phyloP scores from a whole-genome alignment of 2,329 filamentous ascomycete genomes.

The Aureobasidium uvarum region DNA sequence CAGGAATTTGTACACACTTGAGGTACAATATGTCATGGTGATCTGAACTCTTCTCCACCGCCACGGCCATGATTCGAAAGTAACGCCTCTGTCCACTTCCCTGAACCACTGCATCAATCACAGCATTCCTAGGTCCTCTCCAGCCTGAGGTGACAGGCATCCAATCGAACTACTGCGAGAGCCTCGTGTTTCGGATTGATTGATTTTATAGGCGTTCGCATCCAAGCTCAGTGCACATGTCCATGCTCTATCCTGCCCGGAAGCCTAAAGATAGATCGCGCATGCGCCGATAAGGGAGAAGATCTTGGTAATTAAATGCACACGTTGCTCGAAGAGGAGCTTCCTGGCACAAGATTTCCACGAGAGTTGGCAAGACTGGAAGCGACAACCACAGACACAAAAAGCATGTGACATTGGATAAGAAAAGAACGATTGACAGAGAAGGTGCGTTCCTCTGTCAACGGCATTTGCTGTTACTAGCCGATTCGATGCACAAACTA shows the following conservation, averaged over 20 bases:
- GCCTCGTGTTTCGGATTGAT: not conserved
- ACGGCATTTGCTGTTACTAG: not conserved
- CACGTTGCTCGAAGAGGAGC: too few species aligned
- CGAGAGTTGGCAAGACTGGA: too few species aligned
- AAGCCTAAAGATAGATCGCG: not conserved
- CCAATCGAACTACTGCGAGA: not conserved
- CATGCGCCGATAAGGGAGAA: not conserved
- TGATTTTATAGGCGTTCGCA: not conserved
- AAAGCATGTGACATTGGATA: not conserved
- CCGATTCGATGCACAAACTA: not conserved
- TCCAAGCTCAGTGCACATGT: not conserved
- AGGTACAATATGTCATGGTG: not conserved
- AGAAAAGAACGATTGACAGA: too few species aligned
- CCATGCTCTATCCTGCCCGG: not conserved
- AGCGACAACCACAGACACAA: not conserved
- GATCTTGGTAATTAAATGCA: too few species aligned
- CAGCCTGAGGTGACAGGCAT: not conserved
- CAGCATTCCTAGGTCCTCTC: too few species aligned
- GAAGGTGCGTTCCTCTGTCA: not conserved
- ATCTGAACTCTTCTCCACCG: not conserved
- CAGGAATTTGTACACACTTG: too few species aligned
- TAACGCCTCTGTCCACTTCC: not conserved
- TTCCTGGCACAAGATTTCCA: too few species aligned
- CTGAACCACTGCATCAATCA: not conserved
- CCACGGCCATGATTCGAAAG: not conserved